Base-by-base conservation (phyloP, 495 filamentous ascomycete species). In the Penicillium tannophilum region DNA sequence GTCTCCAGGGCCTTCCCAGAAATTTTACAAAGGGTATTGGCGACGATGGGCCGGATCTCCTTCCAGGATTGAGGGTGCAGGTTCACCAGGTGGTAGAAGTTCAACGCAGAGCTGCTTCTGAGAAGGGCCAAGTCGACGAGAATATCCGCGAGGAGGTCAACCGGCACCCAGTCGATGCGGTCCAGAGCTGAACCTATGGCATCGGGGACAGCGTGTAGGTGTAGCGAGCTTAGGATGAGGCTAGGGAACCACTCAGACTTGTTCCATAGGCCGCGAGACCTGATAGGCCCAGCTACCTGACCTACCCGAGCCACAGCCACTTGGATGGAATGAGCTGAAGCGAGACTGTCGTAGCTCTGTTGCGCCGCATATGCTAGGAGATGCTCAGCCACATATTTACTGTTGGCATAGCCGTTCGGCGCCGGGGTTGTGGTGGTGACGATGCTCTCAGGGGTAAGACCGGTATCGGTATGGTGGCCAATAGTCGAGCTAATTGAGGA, bases 131-230 rank as follows among this genome's bases (percentile, higher is more conserved):
- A 10, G 14, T 49, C 59, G 20, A 43, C 43, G 1, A 61, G 33
- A 9, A 57, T 39, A 9, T 78, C 76, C 17, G 73, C 63, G 0
- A 80, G 62, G 0, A 70, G 36, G 52, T 84, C 79, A 26, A 83
- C 71, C 0, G 84, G 82, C 6, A 82, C 72, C 84, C 84, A 88
- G 59, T 86, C 80, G 5, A 86, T 62, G 0, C 58, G 63, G 6
- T 71, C 68, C 1, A 75, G 45, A 7, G 77, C 64, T 11, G 76
- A 64, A 19, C 62, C 63, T 1, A 69, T 31, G 5, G 6, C 20
- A 1, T 52, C n/a, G 10, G 68, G 70, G 1, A 71, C 3, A 0
- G 52, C 28, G 0, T 59, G 61, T 1, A 73, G n/a, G 3, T 55
- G 44, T 0, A 53, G 6, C 0, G 66, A 69, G 28, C 63, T 73